phyloP scores from a whole-genome alignment of 2,329 filamentous ascomycete genomes.

The Fusarium sp. region DNA sequence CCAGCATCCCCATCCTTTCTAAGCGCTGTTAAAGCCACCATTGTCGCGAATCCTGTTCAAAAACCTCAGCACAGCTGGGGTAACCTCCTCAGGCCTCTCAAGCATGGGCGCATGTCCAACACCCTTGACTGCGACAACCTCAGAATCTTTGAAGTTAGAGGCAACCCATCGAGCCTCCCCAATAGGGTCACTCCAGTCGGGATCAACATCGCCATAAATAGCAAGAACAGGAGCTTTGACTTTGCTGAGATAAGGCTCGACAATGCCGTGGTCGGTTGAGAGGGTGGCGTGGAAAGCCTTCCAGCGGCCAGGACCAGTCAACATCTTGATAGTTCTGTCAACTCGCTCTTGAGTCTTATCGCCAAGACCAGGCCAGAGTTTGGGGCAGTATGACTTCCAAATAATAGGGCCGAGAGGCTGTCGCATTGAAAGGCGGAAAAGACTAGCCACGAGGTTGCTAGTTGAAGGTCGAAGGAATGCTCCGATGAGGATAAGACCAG shows the following conservation, averaged over 20 bases:
- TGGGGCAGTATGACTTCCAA: constrained; percentile 19
- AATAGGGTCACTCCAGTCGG: constrained; percentile 28
- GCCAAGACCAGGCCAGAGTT: constrained; percentile 28
- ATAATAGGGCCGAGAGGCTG: constrained; percentile 2
- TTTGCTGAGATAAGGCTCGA: constrained; percentile 13
- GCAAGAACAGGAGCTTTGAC: constrained; percentile 28
- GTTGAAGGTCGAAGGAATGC: constrained; percentile 19
- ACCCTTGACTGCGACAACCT: constrained; percentile 13
- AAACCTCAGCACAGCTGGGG: constrained; percentile 6
- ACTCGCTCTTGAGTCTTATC: constrained; percentile 18
- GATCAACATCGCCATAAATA: constrained; percentile 29
- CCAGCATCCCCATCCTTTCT: too few relatives aligned
- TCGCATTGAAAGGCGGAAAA: not conserved
- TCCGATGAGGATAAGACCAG: constrained; percentile 14
- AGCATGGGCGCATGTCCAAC: constrained; percentile 25
- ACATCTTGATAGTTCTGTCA: constrained; percentile 4
- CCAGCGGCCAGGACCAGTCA: constrained; percentile 24
- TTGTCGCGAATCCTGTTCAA: not conserved
- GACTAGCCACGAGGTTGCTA: not conserved
- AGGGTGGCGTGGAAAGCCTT: constrained; percentile 29
- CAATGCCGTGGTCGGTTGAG: constrained; percentile 15
- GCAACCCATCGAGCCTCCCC: constrained; percentile 23
- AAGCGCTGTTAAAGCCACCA: not conserved
- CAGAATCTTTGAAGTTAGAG: constrained; percentile 6
- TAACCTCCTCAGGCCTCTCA: constrained; percentile 20